Evolutionary conservation across 1,284 basidiomycete genomes (phyloP), one percentile per base, ranked within the genome.

Genomic region (Cutaneotrichosporon cavernicola): DNA sequence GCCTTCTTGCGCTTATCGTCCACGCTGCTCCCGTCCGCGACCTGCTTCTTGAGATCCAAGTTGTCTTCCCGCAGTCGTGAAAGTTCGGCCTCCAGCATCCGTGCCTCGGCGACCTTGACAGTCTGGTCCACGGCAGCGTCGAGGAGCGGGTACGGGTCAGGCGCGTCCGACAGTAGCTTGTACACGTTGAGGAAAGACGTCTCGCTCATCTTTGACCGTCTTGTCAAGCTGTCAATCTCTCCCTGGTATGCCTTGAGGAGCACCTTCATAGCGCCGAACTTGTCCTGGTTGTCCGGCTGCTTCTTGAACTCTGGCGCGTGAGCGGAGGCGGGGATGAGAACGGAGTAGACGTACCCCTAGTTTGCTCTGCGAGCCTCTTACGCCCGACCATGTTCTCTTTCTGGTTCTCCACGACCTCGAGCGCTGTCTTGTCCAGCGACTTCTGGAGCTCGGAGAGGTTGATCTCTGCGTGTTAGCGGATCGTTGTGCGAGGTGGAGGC

Each of bases 401-500:
- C 83, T 97, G 93, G 80, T 94, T 93, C 83, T 97, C 92, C n/a
- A 97, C 94, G 10, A 97, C 84, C 81, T 97, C 92, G 51, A 97
- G 84, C 1, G 94, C 93, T 68, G 95, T 94, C 18, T 85, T 83
- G 80, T 97, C 93, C 58, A 97, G 85, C 7, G 87, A 89, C 83
- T 92, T 94, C 81, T 97, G 93, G n/a, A 97, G 84, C 70, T 96
- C 91, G 32, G 88, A 83, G 56, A 97, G 85, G 79, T 91, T 90
- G 76, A 97, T 90, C 71, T 89, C 93, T 97, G 36, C 10, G 22
- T 5, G 53, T 67, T 34, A 62, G 57, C 47, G 4, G n/a, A 18
- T 2, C 34, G 30, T 18, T 53, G 26, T 6, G 49, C 8, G 31
- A 52, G 9, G 22, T 51, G 16, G 38, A 16, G 30, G 72, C 83